Conservation (phyloP, 768 basidiomycete genomes). For the Porphyrellus cyaneotinctus region DNA sequence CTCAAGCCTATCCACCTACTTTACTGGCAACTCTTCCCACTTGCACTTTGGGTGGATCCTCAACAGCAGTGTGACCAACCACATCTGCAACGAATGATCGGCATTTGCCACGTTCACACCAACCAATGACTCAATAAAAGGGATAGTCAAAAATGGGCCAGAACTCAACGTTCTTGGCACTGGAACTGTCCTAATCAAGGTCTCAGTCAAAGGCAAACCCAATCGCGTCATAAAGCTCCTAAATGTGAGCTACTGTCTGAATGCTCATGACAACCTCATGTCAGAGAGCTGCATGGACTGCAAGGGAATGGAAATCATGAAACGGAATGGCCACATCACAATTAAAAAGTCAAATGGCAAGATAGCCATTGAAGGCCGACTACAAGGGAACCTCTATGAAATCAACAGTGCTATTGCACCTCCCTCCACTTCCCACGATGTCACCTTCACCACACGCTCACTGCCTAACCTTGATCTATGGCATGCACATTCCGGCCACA, state of each 20-base stretch:
- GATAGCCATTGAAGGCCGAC: slow-evolving; percentile 6
- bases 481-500: slow-evolving; percentile 6
- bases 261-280: not conserved
- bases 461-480: slow-evolving; percentile 7
- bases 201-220: not conserved
- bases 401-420: slow-evolving; percentile 5
- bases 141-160: not conserved
- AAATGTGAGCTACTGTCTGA: not conserved
- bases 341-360: not conserved
- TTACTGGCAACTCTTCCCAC: not conserved
- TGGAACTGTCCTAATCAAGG: not conserved
- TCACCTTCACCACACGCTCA: not conserved
- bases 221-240: not conserved
- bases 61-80: not conserved
- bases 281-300: not conserved
- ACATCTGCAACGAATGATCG: not conserved
- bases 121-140: not conserved
- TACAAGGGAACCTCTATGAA: slow-evolving; percentile 5
- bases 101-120: not conserved
- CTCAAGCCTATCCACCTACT: not conserved
- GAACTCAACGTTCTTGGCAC: not conserved
- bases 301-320: not conserved
- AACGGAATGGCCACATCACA: not conserved
- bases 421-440: not conserved
- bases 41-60: not conserved